Base-by-base conservation (phyloP, 768 basidiomycete genomes). In the Lactarius akahatsu region DNA sequence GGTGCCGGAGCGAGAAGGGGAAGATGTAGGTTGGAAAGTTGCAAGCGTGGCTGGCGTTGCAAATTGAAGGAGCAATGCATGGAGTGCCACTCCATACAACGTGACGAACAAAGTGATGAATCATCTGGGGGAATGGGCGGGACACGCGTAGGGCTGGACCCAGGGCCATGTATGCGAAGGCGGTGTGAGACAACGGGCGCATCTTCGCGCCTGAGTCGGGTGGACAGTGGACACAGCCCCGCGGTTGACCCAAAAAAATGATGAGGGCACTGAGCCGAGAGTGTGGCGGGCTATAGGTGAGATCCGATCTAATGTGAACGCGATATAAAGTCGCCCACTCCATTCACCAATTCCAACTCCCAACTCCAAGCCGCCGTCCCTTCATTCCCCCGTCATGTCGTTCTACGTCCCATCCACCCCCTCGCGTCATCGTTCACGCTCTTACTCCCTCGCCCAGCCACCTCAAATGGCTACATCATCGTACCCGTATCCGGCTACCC, bases 351-450 rank as follows among this genome's bases (percentile, higher is more conserved):
- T 63, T 57, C 60, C 38, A 52, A 41, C 62, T 52, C 62, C 61
- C 43, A 54, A 56, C 50, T 58, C 57, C 38, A 47, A 50, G 26
- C 57, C n/a, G n/a, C n/a, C 55, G 26, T 32, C 66, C n/a, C 40
- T 57, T 45, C 60, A 45, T 32, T 4, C 36, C 47, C 61, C 54
- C 47, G 7, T 23, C 52, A 70, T 70, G 64, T 60, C 73, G 3
- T 73, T 73, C 71, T 77, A 76, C 72, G 73, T 72, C 60, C 43
- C 68, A 2, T 52, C 66, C 66, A 70, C 70, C 32, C 68, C 71
- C 61, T 70, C 72, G 11, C 66, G 41, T 43, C 28, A 54, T 41
- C 72, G 72, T 61, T 66, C 61, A 57, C 72, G 69, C 57, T 59
- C 72, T 13, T 72, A 72, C 63, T 73, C 74, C 26, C 56, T 61